These are phyloP conservation scores for Rutidosis leptorrhynchoides DNA, from an alignment of 129 eudicot genomes.

Conservation along the genomic window DNA sequence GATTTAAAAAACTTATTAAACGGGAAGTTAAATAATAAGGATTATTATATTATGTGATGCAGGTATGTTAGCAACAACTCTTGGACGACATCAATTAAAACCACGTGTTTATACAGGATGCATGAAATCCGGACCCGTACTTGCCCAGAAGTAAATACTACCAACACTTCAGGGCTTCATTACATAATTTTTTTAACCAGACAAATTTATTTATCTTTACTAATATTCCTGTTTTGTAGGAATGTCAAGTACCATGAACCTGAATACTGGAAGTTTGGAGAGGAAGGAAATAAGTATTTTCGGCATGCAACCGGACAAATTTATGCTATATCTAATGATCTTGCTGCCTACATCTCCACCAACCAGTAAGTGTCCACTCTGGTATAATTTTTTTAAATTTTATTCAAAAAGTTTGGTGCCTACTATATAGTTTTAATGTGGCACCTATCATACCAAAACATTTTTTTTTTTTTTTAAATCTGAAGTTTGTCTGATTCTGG, in stretches of 20 bases:
- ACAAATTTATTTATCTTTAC: neutral
- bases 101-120: conserved; percentile 73
- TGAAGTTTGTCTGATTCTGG: conserved; percentile 6
- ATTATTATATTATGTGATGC: neutral
- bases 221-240: conserved; percentile 30
- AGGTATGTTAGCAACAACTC: conserved; percentile 78
- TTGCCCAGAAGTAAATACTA: conserved; percentile 58
- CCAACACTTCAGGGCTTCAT: neutral
- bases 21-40: conserved; percentile 4
- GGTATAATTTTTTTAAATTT: neutral
- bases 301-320: conserved; percentile 92
- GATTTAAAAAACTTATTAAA: neutral
- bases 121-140: conserved; percentile 93
- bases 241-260: conserved; percentile 82
- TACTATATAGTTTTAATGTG: neutral
- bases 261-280: conserved; percentile 88
- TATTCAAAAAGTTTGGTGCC: neutral
- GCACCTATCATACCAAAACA: neutral
- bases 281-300: conserved; percentile 79
- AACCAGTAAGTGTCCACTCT: conserved; percentile 49
- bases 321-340: conserved; percentile 78
- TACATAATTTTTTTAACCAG: neutral
- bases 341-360: conserved; percentile 78
- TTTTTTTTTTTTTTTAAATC: neutral
- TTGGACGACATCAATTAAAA: conserved; percentile 65